Conservation (phyloP, 192 early-diverging fungal species). For the Phycomyces nitens region DNA sequence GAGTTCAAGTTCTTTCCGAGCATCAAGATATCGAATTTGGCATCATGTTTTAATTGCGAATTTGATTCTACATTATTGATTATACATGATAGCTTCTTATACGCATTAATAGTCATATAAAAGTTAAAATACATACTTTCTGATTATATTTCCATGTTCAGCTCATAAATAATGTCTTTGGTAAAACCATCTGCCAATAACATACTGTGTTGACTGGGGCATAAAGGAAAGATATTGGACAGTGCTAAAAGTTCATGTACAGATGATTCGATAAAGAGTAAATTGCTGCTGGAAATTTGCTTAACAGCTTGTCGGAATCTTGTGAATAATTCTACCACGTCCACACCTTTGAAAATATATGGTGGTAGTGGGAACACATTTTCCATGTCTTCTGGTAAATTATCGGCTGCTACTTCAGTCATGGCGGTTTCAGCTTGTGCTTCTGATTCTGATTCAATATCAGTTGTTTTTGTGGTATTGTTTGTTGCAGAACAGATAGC, state of each 20-base stretch:
- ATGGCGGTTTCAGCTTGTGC: no score
- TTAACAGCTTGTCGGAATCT: conserved; percentile 7
- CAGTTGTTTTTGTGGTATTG: no score
- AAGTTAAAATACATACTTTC: conserved; percentile 1
- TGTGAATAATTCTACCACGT: conserved; percentile 7
- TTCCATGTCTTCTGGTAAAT: conserved; percentile 7
- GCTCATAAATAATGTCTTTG: conserved; percentile 1
- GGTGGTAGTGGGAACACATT: conserved; percentile 1
- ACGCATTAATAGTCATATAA: conserved; percentile 3
- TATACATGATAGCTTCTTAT: conserved; percentile 3
- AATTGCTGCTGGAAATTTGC: conserved; percentile 4
- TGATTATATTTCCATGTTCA: not conserved
- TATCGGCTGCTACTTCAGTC: no score
- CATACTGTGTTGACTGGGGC: conserved; percentile 6
- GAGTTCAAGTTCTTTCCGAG: conserved; percentile 7
- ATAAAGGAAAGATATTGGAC: conserved; percentile 6
- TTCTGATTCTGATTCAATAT: no score
- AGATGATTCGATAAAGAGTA: conserved; percentile 10
- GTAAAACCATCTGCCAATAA: conserved; percentile 5
- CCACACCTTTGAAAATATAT: conserved; percentile 5
- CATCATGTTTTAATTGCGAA: conserved; percentile 10
- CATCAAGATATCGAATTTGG: conserved; percentile 4
- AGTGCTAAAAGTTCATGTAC: conserved; percentile 8
- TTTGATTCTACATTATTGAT: conserved; percentile 10
- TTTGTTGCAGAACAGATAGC: no score